Conservation (phyloP, 192 early-diverging fungal genomes). For the Kappamyces sp. region DNA sequence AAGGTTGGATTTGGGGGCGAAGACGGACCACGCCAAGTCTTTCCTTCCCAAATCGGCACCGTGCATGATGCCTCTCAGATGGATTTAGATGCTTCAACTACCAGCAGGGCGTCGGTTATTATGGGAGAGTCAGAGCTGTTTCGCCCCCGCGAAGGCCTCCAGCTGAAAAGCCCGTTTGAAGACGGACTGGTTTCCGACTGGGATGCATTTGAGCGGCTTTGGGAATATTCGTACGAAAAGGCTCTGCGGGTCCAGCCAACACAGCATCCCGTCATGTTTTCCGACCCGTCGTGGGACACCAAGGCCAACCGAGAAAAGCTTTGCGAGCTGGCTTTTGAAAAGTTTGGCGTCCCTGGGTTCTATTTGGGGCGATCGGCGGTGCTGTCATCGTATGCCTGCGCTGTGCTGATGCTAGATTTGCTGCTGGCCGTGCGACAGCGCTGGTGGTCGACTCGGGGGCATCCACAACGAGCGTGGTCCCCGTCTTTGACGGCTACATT, state of each 20-base stretch:
- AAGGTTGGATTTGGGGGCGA: slow-evolving; percentile 97
- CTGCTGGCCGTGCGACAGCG: slow-evolving; percentile 78
- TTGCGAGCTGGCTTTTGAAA: slow-evolving; percentile 92
- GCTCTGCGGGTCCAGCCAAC: slow-evolving; percentile 65
- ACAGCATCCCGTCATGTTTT: slow-evolving; percentile 88
- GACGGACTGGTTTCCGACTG: slow-evolving; percentile 94
- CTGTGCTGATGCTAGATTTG: slow-evolving; percentile 57
- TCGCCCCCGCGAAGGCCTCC: slow-evolving; percentile 69
- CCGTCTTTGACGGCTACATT: slow-evolving; percentile 96
- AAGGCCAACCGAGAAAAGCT: slow-evolving; percentile 78
- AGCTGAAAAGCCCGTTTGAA: slow-evolving; percentile 74
- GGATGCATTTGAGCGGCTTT: slow-evolving; percentile 88
- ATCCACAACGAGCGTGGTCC: slow-evolving; percentile 78
- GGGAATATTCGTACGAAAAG: slow-evolving; percentile 75
- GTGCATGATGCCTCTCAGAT: slow-evolving; percentile 25
- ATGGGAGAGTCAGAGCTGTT: slow-evolving; percentile 39
- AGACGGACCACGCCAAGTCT: slow-evolving; percentile 83
- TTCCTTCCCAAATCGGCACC: slow-evolving; percentile 75
- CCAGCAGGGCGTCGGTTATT: slow-evolving; percentile 29
- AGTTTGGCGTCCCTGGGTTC: slow-evolving; percentile 86
- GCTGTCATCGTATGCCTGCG: slow-evolving; percentile 69
- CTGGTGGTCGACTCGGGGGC: slow-evolving; percentile 92
- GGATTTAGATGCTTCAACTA: slow-evolving; percentile 24
- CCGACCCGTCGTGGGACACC: slow-evolving; percentile 90
- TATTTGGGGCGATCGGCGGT: slow-evolving; percentile 89